Evolutionary conservation across 2,329 filamentous ascomycete species (phyloP).

Genomic region (Alternaria ventricosa): DNA sequence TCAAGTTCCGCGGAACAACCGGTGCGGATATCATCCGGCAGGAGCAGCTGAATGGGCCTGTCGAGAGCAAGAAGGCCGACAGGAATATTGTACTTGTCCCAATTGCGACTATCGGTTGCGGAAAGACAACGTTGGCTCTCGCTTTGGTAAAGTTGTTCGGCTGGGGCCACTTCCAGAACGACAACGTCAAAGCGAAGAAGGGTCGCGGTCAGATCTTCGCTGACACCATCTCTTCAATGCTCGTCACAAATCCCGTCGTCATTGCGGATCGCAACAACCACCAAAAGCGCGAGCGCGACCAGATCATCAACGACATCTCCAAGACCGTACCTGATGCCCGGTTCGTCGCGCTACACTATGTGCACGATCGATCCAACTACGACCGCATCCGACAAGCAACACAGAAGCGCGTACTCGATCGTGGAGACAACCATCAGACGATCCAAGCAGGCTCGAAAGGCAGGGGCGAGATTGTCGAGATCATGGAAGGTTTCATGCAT

Average conservation of each 20-base stretch:
- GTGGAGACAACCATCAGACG: constrained; percentile 97
- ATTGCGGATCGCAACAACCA: constrained; percentile 96
- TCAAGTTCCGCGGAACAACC: constrained; percentile 81
- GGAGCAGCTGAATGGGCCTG: constrained; percentile 65
- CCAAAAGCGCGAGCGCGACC: constrained; percentile 82
- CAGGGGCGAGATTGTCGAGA: constrained; percentile 75
- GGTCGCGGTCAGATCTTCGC: constrained; percentile 80
- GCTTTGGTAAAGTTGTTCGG: constrained; percentile 82
- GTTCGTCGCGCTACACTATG: constrained; percentile 87
- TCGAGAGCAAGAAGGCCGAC: constrained; percentile 62
- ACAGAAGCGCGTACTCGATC: constrained; percentile 76
- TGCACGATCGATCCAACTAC: constrained; percentile 73
- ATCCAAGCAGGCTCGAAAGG: constrained; percentile 84
- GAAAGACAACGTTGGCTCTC: constrained; percentile 91
- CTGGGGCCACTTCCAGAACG: constrained; percentile 95
- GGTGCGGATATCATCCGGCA: constrained; percentile 86
- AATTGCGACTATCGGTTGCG: constrained; percentile 92
- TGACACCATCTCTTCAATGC: constrained; percentile 68
- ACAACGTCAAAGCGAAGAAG: constrained; percentile 83
- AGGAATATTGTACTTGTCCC: constrained; percentile 83
- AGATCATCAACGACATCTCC: constrained; percentile 81
- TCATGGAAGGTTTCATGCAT: constrained; percentile 93
- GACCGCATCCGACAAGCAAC: constrained; percentile 77
- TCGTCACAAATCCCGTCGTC: constrained; percentile 73
- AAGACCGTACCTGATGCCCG: constrained; percentile 67